Evolutionary conservation across 306 rosid genomes (phyloP).

Genomic region (Cucurbita moschata): DNA sequence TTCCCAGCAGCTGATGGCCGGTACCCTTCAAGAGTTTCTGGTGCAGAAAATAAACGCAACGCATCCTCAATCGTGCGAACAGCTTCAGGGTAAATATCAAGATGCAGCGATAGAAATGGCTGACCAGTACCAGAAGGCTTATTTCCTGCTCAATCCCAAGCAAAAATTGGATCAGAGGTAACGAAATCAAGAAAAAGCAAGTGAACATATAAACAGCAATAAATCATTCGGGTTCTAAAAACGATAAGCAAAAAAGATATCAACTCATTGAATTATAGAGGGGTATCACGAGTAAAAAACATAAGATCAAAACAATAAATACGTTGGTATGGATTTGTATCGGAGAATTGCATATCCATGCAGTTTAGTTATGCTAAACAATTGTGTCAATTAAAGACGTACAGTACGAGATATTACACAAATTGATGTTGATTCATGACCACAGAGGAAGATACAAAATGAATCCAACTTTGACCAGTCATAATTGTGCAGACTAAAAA

Average conservation of each 20-base stretch:
- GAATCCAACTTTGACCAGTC: background rate
- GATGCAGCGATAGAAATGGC: slow-evolving; percentile 78
- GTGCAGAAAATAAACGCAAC: slow-evolving; percentile 68
- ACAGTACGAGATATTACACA: background rate
- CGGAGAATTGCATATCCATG: background rate
- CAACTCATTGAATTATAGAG: background rate
- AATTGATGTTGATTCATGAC: background rate
- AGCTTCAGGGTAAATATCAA: slow-evolving; percentile 68
- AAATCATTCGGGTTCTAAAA: background rate
- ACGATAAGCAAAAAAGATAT: background rate
- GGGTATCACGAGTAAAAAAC: background rate
- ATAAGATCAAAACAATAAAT: background rate
- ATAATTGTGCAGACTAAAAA: background rate
- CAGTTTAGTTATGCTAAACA: background rate
- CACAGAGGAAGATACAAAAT: background rate
- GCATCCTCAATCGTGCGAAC: slow-evolving; percentile 80
- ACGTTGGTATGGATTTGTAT: background rate
- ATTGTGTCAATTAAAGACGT: background rate
- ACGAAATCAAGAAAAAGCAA: background rate
- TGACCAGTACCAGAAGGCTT: slow-evolving; percentile 64
- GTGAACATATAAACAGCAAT: background rate
- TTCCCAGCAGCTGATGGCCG: slow-evolving; percentile 61
- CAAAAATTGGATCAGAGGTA: background rate
- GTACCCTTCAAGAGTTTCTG: slow-evolving; percentile 86
- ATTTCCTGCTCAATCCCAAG: slow-evolving; percentile 29